A percentile compares a stretch with the other conserved stretches of the same genome.
phyloP scores from a whole-genome alignment of 1,139 yeast species.

The Candida sp. region DNA sequence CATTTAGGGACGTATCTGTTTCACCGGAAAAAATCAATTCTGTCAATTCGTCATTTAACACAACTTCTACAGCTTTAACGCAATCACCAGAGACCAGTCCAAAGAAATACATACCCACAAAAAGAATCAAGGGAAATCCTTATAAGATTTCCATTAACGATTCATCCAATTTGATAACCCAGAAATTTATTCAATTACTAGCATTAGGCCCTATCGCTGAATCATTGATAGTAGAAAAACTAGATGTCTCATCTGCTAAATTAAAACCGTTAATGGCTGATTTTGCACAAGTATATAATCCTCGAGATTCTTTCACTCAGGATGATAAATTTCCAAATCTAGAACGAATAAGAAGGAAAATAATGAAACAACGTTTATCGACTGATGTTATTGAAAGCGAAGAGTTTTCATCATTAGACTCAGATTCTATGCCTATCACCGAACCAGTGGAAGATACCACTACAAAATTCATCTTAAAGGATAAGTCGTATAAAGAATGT shows the following conservation, averaged over 20 bases:
- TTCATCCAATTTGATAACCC: constrained; percentile 12
- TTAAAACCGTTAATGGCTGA: constrained; percentile 10
- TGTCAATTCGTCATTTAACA: constrained; percentile 1
- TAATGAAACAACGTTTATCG: neutral
- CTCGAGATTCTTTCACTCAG: constrained; percentile 28
- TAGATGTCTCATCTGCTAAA: constrained; percentile 7
- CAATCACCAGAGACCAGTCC: constrained; percentile 5
- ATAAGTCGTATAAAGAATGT: constrained; percentile 40
- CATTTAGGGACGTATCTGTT: neutral
- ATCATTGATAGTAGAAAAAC: constrained; percentile 10
- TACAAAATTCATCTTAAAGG: constrained; percentile 28
- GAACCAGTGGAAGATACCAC: constrained; percentile 1
- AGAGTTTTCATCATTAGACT: neutral
- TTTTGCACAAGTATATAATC: constrained; percentile 29
- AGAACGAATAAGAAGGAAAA: constrained; percentile 2
- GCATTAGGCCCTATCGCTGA: constrained; percentile 39
- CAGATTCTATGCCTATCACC: neutral
- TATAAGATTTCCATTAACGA: constrained; percentile 20
- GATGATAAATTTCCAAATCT: constrained; percentile 29
- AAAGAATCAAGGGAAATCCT: constrained; percentile 8
- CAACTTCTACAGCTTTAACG: constrained; percentile 1
- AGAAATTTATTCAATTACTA: constrained; percentile 29
- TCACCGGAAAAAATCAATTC: constrained; percentile 1
- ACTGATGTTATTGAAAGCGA: neutral
- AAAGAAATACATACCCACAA: neutral